Base-by-base conservation (phyloP, 164 flowering plant genomes). In the Tetrastigma voinierianum region DNA sequence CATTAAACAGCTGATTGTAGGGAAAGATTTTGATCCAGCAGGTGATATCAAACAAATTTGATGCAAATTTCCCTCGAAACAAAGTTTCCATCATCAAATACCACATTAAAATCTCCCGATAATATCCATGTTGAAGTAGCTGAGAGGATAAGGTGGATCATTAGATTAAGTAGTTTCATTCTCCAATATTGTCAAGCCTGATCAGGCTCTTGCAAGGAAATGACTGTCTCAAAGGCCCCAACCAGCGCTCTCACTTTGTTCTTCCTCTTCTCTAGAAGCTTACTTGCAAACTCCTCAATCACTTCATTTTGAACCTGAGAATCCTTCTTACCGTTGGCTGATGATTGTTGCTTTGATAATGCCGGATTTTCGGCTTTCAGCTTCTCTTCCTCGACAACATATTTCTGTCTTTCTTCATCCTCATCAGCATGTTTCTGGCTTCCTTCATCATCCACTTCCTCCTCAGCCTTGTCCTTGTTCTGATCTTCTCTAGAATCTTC, bases 221-320 rank as follows among this genome's bases (percentile, higher is more conserved):
- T 32, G 40, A 32, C 40, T 32, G 40, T 32, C 40, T 32, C 40
- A 32, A 32, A 32, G 4, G 40, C 90, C 1, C 88, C 93, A 25
- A 72, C 93, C 46, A 88, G 72, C 48, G 93, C 93, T 52, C 62
- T 66, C 54, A 88, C 90, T 74, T 76, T 86, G 76, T 77, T 88
- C 82, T 83, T 86, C 74, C 86, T 81, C 70, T 77, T 73, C 72
- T 76, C 84, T 46, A 69, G 67, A 13, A 86, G 81, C 80, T 83
- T 84, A 64, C 82, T 80, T 17, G 81, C 81, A 9, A 88, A 84
- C 86, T n/a, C n/a, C 65, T 87, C 92, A 9, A 87, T 86, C 51
- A 87, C 90, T 58, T 82, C 61, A 86, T 87, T 61, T 79, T 81
- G 1, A 72, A 77, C 74, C 10, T 51, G 71, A 9, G 82, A 46